Evolutionary conservation across 306 rosid species (phyloP), one percentile per base, ranked within the genome.

Genomic region (Ormosia semicastrata): DNA sequence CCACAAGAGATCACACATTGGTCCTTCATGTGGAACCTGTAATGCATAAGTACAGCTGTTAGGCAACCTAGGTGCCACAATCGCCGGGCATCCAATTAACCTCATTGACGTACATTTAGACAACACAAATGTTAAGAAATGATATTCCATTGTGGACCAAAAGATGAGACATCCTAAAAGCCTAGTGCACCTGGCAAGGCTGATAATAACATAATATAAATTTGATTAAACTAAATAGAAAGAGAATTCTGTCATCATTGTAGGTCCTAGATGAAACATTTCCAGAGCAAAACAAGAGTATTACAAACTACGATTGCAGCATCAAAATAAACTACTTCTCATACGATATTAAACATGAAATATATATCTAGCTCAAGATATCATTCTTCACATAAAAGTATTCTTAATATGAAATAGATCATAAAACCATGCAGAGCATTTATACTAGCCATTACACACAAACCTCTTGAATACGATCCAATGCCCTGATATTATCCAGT

Each of bases 1-100:
- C 99, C 99, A 95, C 71, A 95, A 86, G 74, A 95, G 97, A 79
- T 95, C 99, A 54, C 99, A 95, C 99, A 95, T 95, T 3, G 98
- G 99, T 64, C 99, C 99, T 88, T 95, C 99, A 56, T 95, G 99
- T 3, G 99, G 99, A 84, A 95, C 98, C 99, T 95, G 89, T 43
- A 86, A 80, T 46, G 72, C 75, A 64, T 66, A 85, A 30, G 40
- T 18, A 66, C 24, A n/a, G 29, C 43, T 53, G 56, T 74, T 69
- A 82, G 62, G 73, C 36, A 81, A 78, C 72, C 34, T 10, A 66
- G 15, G 50, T 75, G 62, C 49, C 40, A 33, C 4, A 79, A 18
- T 58, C 10, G 12, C 47, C 57, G 40, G 6, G 34, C 11, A 75
- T 33, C 8, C 66, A 72, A 73, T 14, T 57, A 59, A 77, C 52